Evolutionary conservation across 2,329 filamentous ascomycete genomes (phyloP), one percentile per base, ranked within the genome.

Genomic region (Colletotrichum lupini): DNA sequence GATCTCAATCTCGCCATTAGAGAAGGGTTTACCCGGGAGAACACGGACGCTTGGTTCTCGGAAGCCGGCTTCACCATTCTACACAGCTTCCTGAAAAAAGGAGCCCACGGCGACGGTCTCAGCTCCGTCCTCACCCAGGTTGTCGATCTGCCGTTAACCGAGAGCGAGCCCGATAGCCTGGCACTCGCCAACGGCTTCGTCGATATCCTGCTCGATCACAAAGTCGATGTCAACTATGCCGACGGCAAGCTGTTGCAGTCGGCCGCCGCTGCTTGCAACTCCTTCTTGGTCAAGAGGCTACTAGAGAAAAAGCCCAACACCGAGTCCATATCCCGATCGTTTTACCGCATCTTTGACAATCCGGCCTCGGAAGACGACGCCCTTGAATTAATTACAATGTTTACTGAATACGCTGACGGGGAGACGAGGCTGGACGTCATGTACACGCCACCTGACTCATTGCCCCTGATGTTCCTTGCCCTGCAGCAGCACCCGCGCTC

Each of bases 271-370:
- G 85, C 84, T 56, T 89, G 86, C 7, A 85, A 90, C 61, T 78
- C 83, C 5, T 81, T 83, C 14, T 84, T 92, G 75, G 86, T 90
- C 2, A 81, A 80, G 60, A 81, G 84, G 59, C 82, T 92, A 26
- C 81, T 92, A 6, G 79, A 82, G 5, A 83, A 86, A 66, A 84
- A 85, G 9, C 89, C 90, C 0, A 85, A 84, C 5, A 82, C 86
- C 1, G 83, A 85, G 57, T 83, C 88, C 0, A 79, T 92, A 1
- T 86, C 86, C 0, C 80, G 85, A 70, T 88, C 88, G 0, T 88
- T 93, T 66, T 87, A 89, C 24, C 85, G 84, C 42, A 85, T 92
- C 1, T 88, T 93, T 61, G 86, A 87, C 58, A 85, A 85, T 0
- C 82, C 84, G 0, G 78, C 88, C 1, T 78, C 85, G 2, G 88